Base-by-base conservation (phyloP, 176 grass and related monocot species). In the Leersia perrieri region DNA sequence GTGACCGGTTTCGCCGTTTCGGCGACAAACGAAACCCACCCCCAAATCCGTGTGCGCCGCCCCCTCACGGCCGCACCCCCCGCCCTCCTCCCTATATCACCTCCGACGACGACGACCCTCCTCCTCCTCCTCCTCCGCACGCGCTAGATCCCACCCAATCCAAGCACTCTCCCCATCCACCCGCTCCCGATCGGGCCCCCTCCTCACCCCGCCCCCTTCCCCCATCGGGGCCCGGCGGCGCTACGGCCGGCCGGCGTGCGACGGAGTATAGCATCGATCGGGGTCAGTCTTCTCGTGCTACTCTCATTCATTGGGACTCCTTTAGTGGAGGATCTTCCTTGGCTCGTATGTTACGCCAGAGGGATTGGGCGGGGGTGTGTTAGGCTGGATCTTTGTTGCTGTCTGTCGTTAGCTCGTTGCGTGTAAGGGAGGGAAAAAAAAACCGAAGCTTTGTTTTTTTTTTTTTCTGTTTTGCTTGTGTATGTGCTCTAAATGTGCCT, bases 1-100 rank as follows among this genome's bases (percentile, higher is more conserved):
- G 61, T 49, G 81, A 67, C 60, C 76, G 69, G 41, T 73, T 79
- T 72, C 41, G 76, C 76, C 60, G 41, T 73, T 79, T 72, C 41
- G 76, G 76, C 76, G 31, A 31, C 5, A 53, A 22, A 53, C 63
- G 51, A 23, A n/a, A 23, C 64, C 69, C 75, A 23, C 64, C 69
- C 75, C 60, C 41, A 71, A 70, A 77, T 44, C 79, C 64, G 85
- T 18, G 78, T 60, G 78, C 65, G 78, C 72, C 64, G 78, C 31
- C 44, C 41, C 41, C 15, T 7, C 55, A 23, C 73, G 12, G 12
- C 41, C 41, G 41, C 41, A 3, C 41, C 41, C 40, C 40, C 13
- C 40, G 11, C 11, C 58, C 16, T n/a, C 23, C 2, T 27, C 28
- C 62, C 18, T 63, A 74, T 45, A 81, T 87, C 68, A 16, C 38